Percentiles rank a stretch among this genome's conserved stretches.
Conservation (phyloP, 441 rosid species). For the Pelargonium citronellum region DNA sequence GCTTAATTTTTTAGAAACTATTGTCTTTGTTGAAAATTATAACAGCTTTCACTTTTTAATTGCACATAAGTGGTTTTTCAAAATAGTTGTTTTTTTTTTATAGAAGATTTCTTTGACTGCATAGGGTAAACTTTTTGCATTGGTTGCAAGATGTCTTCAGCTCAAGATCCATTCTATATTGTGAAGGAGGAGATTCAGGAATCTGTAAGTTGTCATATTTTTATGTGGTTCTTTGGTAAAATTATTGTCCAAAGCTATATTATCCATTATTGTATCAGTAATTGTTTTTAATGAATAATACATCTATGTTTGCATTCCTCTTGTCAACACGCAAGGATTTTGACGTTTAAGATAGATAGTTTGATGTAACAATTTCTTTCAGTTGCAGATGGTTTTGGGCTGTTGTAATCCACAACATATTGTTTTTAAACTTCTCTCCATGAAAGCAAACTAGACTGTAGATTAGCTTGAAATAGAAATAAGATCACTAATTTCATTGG, state of each 20-base stretch:
- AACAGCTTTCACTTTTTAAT: not conserved
- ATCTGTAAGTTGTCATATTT: conserved; percentile 51
- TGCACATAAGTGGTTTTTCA: not conserved
- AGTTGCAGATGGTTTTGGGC: not conserved
- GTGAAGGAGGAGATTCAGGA: conserved; percentile 96
- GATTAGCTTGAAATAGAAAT: not conserved
- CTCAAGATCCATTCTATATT: conserved; percentile 93
- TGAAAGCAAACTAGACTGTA: not conserved
- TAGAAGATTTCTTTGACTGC: not conserved
- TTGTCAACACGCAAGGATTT: not conserved
- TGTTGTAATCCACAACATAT: not conserved
- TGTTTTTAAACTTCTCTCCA: not conserved
- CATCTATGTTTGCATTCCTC: not conserved
- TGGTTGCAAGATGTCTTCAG: conserved; percentile 58
- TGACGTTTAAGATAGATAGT: not conserved
- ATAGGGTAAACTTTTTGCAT: not conserved
- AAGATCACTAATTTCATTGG: no score
- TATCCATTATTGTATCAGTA: not conserved
- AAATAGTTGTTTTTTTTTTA: not conserved
- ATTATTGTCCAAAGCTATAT: no score
- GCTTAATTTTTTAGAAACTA: not conserved
- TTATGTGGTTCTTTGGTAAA: not conserved
- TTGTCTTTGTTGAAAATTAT: not conserved
- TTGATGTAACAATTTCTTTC: not conserved
- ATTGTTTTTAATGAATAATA: not conserved